phyloP scores from a whole-genome alignment of 2,329 filamentous ascomycete species.

The Lachnellula hyalina region DNA sequence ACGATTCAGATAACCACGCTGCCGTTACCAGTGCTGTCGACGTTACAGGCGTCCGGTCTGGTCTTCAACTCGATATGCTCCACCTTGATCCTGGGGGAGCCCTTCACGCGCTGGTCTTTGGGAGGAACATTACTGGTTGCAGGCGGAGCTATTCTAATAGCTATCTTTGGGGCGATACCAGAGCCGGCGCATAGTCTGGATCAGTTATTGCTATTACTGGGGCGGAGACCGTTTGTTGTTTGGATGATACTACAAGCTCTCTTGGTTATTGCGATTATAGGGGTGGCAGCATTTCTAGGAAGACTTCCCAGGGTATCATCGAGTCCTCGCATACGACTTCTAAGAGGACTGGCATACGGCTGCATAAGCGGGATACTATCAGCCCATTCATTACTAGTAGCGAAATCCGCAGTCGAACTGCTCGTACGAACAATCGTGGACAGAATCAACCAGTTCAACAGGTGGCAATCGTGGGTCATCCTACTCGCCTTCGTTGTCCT shows the following conservation, averaged over 20 bases:
- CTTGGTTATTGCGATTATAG: slow-evolving; percentile 63
- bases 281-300: slow-evolving; percentile 53
- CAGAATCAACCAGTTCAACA: slow-evolving; percentile 85
- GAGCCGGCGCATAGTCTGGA: slow-evolving; percentile 84
- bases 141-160: slow-evolving; percentile 83
- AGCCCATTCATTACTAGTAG: slow-evolving; percentile 85
- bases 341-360: slow-evolving; percentile 82
- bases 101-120: slow-evolving; percentile 91
- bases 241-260: slow-evolving; percentile 84
- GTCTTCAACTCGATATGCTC: slow-evolving; percentile 99
- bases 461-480: slow-evolving; percentile 93
- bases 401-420: slow-evolving; percentile 94
- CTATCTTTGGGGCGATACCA: slow-evolving; percentile 86
- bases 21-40: slow-evolving; percentile 88
- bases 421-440: slow-evolving; percentile 83
- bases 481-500: slow-evolving; percentile 74
- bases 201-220: slow-evolving; percentile 73
- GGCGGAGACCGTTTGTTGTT: slow-evolving; percentile 67
- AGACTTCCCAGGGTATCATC: slow-evolving; percentile 48
- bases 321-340: slow-evolving; percentile 64
- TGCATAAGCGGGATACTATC: slow-evolving; percentile 89
- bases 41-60: slow-evolving; percentile 87
- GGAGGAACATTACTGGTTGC: slow-evolving; percentile 86
- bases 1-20: slow-evolving; percentile 97
- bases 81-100: slow-evolving; percentile 84